phyloP scores from a whole-genome alignment of 75 land plant species.

The Pinus taeda region DNA sequence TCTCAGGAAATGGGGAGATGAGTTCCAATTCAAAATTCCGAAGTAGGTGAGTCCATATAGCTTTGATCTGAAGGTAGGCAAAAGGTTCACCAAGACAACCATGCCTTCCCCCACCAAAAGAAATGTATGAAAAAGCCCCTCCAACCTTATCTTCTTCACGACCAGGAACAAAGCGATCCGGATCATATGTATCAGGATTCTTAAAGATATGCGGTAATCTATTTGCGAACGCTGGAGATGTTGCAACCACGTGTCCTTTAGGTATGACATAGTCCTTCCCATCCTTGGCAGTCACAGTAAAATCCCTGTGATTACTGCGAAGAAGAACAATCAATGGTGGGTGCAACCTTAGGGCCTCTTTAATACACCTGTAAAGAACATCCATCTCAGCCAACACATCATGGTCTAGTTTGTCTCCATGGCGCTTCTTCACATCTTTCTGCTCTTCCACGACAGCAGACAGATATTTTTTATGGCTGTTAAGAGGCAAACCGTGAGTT shows the following conservation, averaged over 20 bases:
- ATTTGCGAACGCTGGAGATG: slow-evolving; percentile 94
- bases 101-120: slow-evolving; percentile 98
- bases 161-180: slow-evolving; percentile 76
- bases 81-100: slow-evolving; percentile 98
- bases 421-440: slow-evolving; percentile 54
- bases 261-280: slow-evolving; percentile 84
- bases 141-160: slow-evolving; percentile 91
- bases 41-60: slow-evolving; percentile 89
- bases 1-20: slow-evolving; percentile 87
- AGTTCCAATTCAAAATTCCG: slow-evolving; percentile 93
- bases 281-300: slow-evolving; percentile 71
- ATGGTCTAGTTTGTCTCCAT: slow-evolving; percentile 76
- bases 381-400: slow-evolving; percentile 92
- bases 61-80: slow-evolving; percentile 95
- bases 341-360: slow-evolving; percentile 93
- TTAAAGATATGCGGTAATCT: slow-evolving; percentile 81
- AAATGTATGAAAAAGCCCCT: slow-evolving; percentile 87
- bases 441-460: slow-evolving; percentile 75
- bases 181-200: slow-evolving; percentile 84
- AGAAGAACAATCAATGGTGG: slow-evolving; percentile 93
- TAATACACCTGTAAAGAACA: slow-evolving; percentile 72
- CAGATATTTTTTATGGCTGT: slow-evolving; percentile 50
- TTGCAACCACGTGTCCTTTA: slow-evolving; percentile 92
- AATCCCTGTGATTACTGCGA: slow-evolving; percentile 83
- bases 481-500: background rate